These are phyloP conservation scores for Rhododendron molle DNA, from an alignment of 148 eudicot species.

Conservation along the genomic window DNA sequence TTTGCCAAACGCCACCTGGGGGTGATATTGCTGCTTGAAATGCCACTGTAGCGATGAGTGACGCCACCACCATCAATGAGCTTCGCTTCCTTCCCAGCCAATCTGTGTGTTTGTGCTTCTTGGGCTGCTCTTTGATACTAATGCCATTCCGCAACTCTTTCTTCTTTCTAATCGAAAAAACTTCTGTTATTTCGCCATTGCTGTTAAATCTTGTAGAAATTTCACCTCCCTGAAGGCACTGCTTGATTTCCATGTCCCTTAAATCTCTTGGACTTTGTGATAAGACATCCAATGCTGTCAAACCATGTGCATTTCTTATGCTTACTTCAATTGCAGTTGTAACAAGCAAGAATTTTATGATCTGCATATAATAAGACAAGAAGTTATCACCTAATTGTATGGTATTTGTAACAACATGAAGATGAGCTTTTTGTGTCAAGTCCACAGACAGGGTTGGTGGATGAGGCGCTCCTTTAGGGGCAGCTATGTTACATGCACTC, in stretches of 20 bases:
- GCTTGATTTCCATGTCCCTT: conserved; percentile 15
- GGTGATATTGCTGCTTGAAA: conserved; percentile 31
- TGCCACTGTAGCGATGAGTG: conserved; percentile 23
- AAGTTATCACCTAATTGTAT: background rate
- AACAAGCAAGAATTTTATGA: conserved; percentile 10
- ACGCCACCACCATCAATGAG: conserved; percentile 22
- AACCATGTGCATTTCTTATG: conserved; percentile 12
- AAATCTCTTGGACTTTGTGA: conserved; percentile 16
- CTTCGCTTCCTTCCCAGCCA: conserved; percentile 15
- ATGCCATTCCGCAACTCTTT: background rate
- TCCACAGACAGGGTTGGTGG: background rate
- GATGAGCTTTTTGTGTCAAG: background rate
- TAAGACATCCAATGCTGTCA: conserved; percentile 19
- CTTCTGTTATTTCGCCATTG: background rate
- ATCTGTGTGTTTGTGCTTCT: background rate
- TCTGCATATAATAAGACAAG: conserved; percentile 4
- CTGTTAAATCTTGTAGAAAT: background rate
- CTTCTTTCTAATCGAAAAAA: background rate
- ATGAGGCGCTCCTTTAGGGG: background rate
- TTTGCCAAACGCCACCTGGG: conserved; percentile 34
- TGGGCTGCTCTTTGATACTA: background rate
- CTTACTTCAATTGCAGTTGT: background rate
- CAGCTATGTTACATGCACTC: background rate
- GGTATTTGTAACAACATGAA: background rate
- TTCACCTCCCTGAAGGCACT: conserved; percentile 2